Conservation (phyloP, 768 basidiomycete genomes). For the Tricholoma sp. region DNA sequence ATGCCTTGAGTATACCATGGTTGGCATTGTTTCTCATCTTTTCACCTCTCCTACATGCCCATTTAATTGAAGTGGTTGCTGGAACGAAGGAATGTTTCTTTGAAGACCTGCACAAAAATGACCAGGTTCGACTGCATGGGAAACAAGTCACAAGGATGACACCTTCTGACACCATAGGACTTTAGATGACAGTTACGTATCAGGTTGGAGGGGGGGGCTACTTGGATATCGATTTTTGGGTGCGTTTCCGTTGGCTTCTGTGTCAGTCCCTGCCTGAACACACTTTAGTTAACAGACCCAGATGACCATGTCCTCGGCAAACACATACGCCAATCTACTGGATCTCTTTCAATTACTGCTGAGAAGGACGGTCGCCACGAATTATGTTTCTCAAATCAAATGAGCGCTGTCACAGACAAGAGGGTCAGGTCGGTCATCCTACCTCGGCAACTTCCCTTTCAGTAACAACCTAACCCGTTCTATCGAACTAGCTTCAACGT, state of each 20-base stretch:
- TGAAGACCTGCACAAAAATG: conserved; percentile 86
- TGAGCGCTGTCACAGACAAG: conserved; percentile 96
- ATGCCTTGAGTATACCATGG: conserved; percentile 34
- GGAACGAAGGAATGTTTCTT: conserved; percentile 93
- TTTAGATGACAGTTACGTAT: conserved; percentile 97
- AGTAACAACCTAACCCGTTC: neutral
- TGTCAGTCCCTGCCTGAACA: neutral
- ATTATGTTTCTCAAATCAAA: conserved; percentile 99
- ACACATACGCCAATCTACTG: conserved; percentile 84
- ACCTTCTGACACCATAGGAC: neutral
- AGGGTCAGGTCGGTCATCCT: conserved; percentile 67
- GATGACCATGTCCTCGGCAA: conserved; percentile 61
- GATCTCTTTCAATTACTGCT: conserved; percentile 83
- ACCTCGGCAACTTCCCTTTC: neutral
- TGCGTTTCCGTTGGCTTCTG: conserved; percentile 25
- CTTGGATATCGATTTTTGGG: conserved; percentile 97
- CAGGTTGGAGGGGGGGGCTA: conserved; percentile 98
- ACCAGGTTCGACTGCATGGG: conserved; percentile 54
- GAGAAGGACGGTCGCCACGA: conserved; percentile 83
- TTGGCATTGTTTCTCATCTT: conserved; percentile 37
- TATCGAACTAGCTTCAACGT: conserved; percentile 80
- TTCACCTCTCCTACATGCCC: conserved; percentile 44
- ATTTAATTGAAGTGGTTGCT: conserved; percentile 71
- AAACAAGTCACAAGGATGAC: neutral
- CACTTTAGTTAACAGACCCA: conserved; percentile 73